phyloP scores from a whole-genome alignment of 345 rosid species.

The Acer negundo region DNA sequence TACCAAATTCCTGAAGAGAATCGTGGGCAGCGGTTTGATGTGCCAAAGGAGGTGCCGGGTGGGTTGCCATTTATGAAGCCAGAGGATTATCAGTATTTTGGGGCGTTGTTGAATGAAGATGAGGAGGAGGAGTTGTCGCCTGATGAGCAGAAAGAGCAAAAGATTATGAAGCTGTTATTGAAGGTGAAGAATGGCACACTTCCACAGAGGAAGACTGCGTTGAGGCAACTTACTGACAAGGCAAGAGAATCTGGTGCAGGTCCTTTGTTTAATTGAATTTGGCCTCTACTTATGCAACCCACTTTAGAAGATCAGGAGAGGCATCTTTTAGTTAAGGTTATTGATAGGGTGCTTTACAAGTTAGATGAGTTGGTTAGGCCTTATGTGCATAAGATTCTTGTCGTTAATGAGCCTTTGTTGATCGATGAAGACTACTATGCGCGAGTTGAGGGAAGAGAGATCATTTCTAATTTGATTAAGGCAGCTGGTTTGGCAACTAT shows the following conservation, averaged over 20 bases:
- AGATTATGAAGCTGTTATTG: slow-evolving; percentile 92
- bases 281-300: slow-evolving; percentile 98
- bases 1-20: slow-evolving; percentile 89
- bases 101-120: slow-evolving; percentile 83
- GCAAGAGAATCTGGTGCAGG: slow-evolving; percentile 98
- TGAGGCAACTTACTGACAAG: slow-evolving; percentile 96
- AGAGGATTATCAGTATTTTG: slow-evolving; percentile 96
- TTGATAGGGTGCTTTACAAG: slow-evolving; percentile 90
- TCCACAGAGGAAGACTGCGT: slow-evolving; percentile 92
- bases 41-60: slow-evolving; percentile 84
- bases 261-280: slow-evolving; percentile 80
- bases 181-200: slow-evolving; percentile 99
- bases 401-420: slow-evolving; percentile 94
- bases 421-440: slow-evolving; percentile 99
- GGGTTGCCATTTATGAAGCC: slow-evolving; percentile 97
- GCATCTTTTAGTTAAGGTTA: slow-evolving; percentile 97
- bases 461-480: slow-evolving; percentile 93
- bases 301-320: slow-evolving; percentile 98
- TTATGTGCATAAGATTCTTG: slow-evolving; percentile 95
- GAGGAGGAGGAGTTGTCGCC: slow-evolving; percentile 91
- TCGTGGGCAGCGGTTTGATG: slow-evolving; percentile 96
- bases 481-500: slow-evolving; percentile 99
- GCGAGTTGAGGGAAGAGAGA: slow-evolving; percentile 99
- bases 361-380: slow-evolving; percentile 99
- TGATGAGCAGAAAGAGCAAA: slow-evolving; percentile 95